Evolutionary conservation across 495 filamentous ascomycete species (phyloP), one percentile per base, ranked within the genome.

Genomic region (Ramalina intermedia): DNA sequence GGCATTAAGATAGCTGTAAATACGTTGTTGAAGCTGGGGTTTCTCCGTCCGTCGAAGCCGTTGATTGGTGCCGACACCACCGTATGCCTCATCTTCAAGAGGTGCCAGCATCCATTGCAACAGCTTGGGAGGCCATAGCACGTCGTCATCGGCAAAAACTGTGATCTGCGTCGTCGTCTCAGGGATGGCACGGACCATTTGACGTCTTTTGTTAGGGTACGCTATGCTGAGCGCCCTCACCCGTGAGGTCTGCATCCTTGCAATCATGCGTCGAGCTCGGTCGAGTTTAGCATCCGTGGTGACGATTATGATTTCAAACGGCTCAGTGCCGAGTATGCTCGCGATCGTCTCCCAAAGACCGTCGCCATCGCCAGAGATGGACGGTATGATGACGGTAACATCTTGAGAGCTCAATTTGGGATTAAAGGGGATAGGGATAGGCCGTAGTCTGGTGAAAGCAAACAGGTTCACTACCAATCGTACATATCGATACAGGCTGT

Each of bases 141-240:
- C 87, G 61, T 94, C 87, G 65, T 91, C 87, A 60, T 94, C 87
- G 21, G 84, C 84, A 60, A 94, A 82, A 43, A 94, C 66, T 12
- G 81, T 89, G 54, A 91, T 81, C 12, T 74, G 61, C 0, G 85
- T 89, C 43, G 61, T 64, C 27, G 91, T 83, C 51, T 83, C 74
- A 18, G 85, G 84, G 42, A 94, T 81, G 2, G 84, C 85, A 49
- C 77, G 72, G 49, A 81, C 83, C 64, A 94, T 85, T 63, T 94
- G 87, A 27, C 81, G 77, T 14, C 87, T 78, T 64, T 94, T 93
- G 64, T 94, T 91, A 13, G 79, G 80, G 54, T 79, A 73, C 6
- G 65, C 66, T 42, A 76, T 67, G 33, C 70, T 72, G 52, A 72
- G 71, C 11, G 75, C 61, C 42, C 68, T 65, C 49, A 80, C 70